Conservation (phyloP, 805 yeast genomes). For the Wickerhamomyces silvicola region DNA sequence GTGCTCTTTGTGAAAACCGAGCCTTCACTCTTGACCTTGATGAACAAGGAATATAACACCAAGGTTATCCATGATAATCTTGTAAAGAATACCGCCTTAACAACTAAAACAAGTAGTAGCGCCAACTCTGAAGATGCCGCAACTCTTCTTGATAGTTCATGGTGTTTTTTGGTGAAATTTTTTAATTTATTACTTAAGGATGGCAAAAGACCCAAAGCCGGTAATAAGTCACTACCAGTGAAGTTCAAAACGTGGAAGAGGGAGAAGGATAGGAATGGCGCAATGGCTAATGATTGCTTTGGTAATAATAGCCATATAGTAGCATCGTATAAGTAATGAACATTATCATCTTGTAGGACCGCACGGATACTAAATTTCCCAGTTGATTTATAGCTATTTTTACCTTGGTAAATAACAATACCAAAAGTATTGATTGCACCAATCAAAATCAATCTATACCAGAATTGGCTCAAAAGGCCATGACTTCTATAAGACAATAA, state of each 20-base stretch:
- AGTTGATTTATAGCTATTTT: conserved; percentile 22
- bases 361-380: conserved; percentile 20
- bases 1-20: conserved; percentile 66
- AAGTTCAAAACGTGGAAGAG: conserved; percentile 78
- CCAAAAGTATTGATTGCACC: conserved; percentile 72
- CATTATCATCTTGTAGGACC: conserved; percentile 55
- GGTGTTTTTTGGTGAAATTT: conserved; percentile 43
- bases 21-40: conserved; percentile 72
- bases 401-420: conserved; percentile 60
- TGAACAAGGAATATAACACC: conserved; percentile 50
- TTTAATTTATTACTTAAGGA: conserved; percentile 27
- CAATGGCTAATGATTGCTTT: conserved; percentile 54
- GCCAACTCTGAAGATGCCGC: conserved; percentile 56
- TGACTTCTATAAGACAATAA: conserved; percentile 27
- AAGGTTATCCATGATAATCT: conserved; percentile 57
- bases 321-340: conserved; percentile 61
- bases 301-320: conserved; percentile 49
- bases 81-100: conserved; percentile 55
- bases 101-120: conserved; percentile 33
- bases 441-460: conserved; percentile 55
- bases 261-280: conserved; percentile 75
- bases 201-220: conserved; percentile 37
- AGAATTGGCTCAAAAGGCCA: conserved; percentile 30
- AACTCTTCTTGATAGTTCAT: conserved; percentile 50
- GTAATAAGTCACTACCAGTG: conserved; percentile 57